Evolutionary conservation across 495 filamentous ascomycete genomes (phyloP).

Genomic region (Neurospora tetrasperma): DNA sequence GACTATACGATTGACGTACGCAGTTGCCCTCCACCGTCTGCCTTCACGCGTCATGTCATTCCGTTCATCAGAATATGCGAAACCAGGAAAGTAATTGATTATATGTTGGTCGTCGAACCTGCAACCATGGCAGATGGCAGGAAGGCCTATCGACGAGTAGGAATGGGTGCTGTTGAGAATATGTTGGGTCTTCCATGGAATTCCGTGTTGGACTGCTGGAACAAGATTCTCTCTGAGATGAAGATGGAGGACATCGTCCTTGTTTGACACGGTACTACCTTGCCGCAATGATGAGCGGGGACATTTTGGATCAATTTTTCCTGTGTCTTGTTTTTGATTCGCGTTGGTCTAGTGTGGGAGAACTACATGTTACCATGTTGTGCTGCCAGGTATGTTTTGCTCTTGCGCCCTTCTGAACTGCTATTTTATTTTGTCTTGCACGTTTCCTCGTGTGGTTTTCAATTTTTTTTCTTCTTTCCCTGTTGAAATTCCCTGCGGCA

Average conservation of each 20-base stretch:
- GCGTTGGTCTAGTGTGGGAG: background rate
- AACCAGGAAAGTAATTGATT: background rate
- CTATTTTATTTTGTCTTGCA: no score
- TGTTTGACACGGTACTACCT: background rate
- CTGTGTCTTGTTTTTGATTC: background rate
- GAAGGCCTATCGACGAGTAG: background rate
- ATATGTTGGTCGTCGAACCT: background rate
- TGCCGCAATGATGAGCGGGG: background rate
- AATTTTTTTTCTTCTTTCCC: no score
- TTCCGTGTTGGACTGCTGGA: background rate
- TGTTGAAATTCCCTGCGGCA: background rate
- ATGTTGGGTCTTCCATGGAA: no score
- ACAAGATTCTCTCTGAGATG: background rate
- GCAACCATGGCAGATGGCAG: background rate
- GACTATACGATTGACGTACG: background rate
- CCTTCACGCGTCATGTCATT: background rate
- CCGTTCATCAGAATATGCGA: background rate
- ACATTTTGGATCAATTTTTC: background rate
- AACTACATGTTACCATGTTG: background rate
- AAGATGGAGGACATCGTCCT: background rate
- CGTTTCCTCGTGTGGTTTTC: no score
- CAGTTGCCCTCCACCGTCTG: background rate
- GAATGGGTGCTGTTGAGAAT: background rate
- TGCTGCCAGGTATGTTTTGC: no score
- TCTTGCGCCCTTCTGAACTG: no score